These are phyloP conservation scores for Candida peoriensis DNA, from an alignment of 805 yeast genomes.

Conservation along the genomic window DNA sequence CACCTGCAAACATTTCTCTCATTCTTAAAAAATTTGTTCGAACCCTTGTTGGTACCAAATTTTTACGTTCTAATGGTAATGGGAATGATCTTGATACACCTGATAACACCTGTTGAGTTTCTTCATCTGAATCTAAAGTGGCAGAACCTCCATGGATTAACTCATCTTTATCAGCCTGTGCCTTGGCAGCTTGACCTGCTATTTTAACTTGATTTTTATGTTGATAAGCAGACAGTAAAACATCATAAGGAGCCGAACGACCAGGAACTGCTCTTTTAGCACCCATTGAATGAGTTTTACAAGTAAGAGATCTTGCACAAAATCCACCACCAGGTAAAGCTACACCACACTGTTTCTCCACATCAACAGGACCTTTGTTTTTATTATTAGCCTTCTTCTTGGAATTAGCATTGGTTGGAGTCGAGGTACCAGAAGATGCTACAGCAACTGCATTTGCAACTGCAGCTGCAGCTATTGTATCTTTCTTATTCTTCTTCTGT, in stretches of 20 bases:
- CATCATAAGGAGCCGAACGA: conserved; percentile 88
- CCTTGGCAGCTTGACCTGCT: conserved; percentile 77
- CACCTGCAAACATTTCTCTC: conserved; percentile 92
- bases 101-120: conserved; percentile 83
- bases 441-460: too few species aligned
- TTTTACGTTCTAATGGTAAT: conserved; percentile 75
- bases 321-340: conserved; percentile 89
- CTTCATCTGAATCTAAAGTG: conserved; percentile 71
- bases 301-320: conserved; percentile 93
- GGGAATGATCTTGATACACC: conserved; percentile 82
- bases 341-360: conserved; percentile 94
- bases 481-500: conserved; percentile 17
- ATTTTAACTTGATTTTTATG: conserved; percentile 87
- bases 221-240: conserved; percentile 82
- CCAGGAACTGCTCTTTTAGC: conserved; percentile 95
- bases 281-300: conserved; percentile 98
- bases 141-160: conserved; percentile 39
- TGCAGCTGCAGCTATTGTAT: conserved; percentile 19
- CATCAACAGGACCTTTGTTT: conserved; percentile 81
- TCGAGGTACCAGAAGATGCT: too few species aligned
- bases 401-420: conserved; percentile 23
- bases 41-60: conserved; percentile 61
- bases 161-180: conserved; percentile 70
- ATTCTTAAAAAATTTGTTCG: conserved; percentile 75
- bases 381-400: conserved; percentile 45